Evolutionary conservation across 768 basidiomycete genomes (phyloP).

Genomic region (Cystofilobasidium macerans): DNA sequence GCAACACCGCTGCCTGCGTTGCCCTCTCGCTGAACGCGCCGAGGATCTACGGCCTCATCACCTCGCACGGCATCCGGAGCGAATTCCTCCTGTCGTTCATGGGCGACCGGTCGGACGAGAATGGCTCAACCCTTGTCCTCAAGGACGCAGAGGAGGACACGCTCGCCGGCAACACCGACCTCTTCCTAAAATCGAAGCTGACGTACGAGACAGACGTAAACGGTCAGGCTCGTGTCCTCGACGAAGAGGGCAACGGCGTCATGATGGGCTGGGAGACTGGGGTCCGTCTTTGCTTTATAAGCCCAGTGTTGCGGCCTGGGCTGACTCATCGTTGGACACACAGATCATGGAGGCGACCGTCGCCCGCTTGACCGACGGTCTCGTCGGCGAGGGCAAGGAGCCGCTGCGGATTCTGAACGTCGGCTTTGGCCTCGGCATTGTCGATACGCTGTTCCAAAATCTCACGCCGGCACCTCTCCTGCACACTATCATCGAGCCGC

Average conservation of each 20-base stretch:
- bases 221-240: constrained; percentile 74
- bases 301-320: neutral
- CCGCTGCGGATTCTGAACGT: constrained; percentile 67
- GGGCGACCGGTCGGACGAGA: constrained; percentile 43
- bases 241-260: constrained; percentile 73
- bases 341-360: constrained; percentile 61
- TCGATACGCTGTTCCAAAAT: constrained; percentile 68
- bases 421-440: constrained; percentile 89
- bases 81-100: constrained; percentile 57
- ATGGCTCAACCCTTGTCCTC: constrained; percentile 40
- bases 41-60: constrained; percentile 61
- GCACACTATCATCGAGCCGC: constrained; percentile 89
- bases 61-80: constrained; percentile 88
- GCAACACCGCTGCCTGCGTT: constrained; percentile 79
- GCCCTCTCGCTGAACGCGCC: constrained; percentile 73
- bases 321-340: no score
- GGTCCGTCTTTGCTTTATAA: neutral
- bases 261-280: constrained; percentile 98
- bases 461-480: constrained; percentile 50
- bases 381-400: constrained; percentile 41
- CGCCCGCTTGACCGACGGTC: constrained; percentile 48
- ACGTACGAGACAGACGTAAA: constrained; percentile 56
- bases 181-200: constrained; percentile 61
- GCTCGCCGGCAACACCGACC: constrained; percentile 37
- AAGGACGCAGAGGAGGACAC: constrained; percentile 32